Percentiles rank a stretch among this genome's conserved stretches.
These are phyloP conservation scores for Arthrocladium fulminans DNA, from an alignment of 2,329 filamentous ascomycete genomes.

Conservation along the genomic window DNA sequence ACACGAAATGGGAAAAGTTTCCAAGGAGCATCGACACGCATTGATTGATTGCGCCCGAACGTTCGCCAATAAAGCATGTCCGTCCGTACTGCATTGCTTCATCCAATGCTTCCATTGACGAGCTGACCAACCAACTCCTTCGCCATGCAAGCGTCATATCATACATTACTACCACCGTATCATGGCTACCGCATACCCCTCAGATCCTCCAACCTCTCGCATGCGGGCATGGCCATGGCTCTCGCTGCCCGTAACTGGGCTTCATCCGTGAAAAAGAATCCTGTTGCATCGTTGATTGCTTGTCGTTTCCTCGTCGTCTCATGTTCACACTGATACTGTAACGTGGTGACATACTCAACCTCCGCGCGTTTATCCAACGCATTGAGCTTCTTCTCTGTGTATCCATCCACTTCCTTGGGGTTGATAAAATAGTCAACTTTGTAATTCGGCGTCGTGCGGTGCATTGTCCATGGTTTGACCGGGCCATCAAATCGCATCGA, in stretches of 20 bases:
- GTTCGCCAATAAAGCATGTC: too few species aligned
- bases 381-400: slow-evolving; percentile 58
- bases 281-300: slow-evolving; percentile 67
- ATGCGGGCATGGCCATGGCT: slow-evolving; percentile 52
- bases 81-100: not conserved
- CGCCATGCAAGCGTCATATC: not conserved
- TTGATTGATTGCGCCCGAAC: too few species aligned
- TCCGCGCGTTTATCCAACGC: slow-evolving; percentile 74
- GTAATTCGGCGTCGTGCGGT: slow-evolving; percentile 61
- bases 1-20: too few species aligned
- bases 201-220: slow-evolving; percentile 47
- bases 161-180: slow-evolving; percentile 6
- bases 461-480: slow-evolving; percentile 61
- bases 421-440: slow-evolving; percentile 80
- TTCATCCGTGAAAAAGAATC: slow-evolving; percentile 77
- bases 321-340: slow-evolving; percentile 64
- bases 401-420: slow-evolving; percentile 64
- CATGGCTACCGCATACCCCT: slow-evolving; percentile 29
- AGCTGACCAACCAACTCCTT: not conserved
- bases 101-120: not conserved
- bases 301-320: slow-evolving; percentile 59
- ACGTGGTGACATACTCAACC: slow-evolving; percentile 55
- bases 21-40: too few species aligned
- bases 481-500: slow-evolving; percentile 67
- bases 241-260: slow-evolving; percentile 67